Percentiles rank a stretch among this genome's conserved stretches.
phyloP scores from a whole-genome alignment of 805 yeast species.

The Wickerhamiella slavikovae region DNA sequence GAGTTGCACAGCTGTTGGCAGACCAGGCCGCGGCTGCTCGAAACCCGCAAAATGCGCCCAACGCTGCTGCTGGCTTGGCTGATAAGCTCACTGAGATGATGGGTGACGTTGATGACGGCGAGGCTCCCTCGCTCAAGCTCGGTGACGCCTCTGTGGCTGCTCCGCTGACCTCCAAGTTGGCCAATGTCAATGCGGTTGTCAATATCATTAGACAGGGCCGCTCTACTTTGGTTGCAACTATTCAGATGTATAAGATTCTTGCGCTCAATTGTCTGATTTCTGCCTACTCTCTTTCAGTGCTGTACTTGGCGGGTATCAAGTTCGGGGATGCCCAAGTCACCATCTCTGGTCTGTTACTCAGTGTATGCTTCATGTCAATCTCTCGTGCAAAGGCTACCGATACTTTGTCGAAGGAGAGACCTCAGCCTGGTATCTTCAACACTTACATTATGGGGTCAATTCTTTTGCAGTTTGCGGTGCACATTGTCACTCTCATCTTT shows the following conservation, averaged over 20 bases:
- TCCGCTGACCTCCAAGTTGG: conserved; percentile 87
- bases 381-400: conserved; percentile 85
- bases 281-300: conserved; percentile 85
- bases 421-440: conserved; percentile 94
- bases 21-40: conserved; percentile 22
- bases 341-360: conserved; percentile 74
- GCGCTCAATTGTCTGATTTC: conserved; percentile 93
- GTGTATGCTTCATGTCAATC: conserved; percentile 87
- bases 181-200: conserved; percentile 82
- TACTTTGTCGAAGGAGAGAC: conserved; percentile 79
- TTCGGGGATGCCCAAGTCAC: conserved; percentile 98
- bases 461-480: conserved; percentile 88
- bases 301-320: conserved; percentile 91
- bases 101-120: conserved; percentile 37
- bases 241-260: conserved; percentile 95
- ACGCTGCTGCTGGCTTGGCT: conserved; percentile 26
- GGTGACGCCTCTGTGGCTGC: conserved; percentile 99
- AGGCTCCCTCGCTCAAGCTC: conserved; percentile 79
- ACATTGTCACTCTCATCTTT: conserved; percentile 61
- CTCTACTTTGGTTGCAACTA: conserved; percentile 89
- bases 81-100: conserved; percentile 40
- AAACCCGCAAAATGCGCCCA: conserved; percentile 10
- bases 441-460: conserved; percentile 94
- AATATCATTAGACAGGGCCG: conserved; percentile 94
- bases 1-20: conserved; percentile 23